These are phyloP conservation scores for Yamadazyma phyllophila DNA, from an alignment of 805 yeast species.

Conservation along the genomic window DNA sequence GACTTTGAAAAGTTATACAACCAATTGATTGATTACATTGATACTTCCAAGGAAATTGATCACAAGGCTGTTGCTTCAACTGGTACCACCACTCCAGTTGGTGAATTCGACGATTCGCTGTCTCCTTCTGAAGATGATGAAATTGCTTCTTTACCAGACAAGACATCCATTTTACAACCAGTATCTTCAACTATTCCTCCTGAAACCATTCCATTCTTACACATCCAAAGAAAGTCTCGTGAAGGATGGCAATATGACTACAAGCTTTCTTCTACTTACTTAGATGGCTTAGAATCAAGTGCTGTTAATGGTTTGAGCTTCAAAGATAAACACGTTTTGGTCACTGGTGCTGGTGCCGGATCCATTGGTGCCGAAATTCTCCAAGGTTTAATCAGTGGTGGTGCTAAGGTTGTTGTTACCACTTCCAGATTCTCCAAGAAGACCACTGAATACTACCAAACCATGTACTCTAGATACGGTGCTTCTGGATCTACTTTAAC, in stretches of 20 bases:
- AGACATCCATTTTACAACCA: slow-evolving; percentile 64
- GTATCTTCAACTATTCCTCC: slow-evolving; percentile 72
- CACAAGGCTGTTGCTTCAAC: slow-evolving; percentile 45
- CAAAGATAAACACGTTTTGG: slow-evolving; percentile 81
- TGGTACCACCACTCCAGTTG: slow-evolving; percentile 41
- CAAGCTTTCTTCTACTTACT: slow-evolving; percentile 68
- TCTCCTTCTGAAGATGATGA: slow-evolving; percentile 68
- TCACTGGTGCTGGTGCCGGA: slow-evolving; percentile 99
- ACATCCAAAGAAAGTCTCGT: slow-evolving; percentile 74
- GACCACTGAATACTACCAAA: slow-evolving; percentile 94
- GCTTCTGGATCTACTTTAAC: slow-evolving; percentile 87
- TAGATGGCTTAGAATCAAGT: slow-evolving; percentile 89
- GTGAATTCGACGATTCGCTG: slow-evolving; percentile 28
- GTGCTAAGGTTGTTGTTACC: slow-evolving; percentile 95
- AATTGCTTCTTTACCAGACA: slow-evolving; percentile 79
- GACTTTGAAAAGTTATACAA: slow-evolving; percentile 72
- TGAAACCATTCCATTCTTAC: slow-evolving; percentile 92
- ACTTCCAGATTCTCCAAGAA: slow-evolving; percentile 92
- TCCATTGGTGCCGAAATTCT: slow-evolving; percentile 97
- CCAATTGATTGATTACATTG: slow-evolving; percentile 67
- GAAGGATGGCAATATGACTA: slow-evolving; percentile 87
- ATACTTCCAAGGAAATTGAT: slow-evolving; percentile 67
- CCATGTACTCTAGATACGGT: slow-evolving; percentile 89
- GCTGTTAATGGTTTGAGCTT: slow-evolving; percentile 93
- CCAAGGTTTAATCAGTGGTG: slow-evolving; percentile 94